Evolutionary conservation across 2,329 filamentous ascomycete genomes (phyloP).

Genomic region (Paecilomyces sp.): DNA sequence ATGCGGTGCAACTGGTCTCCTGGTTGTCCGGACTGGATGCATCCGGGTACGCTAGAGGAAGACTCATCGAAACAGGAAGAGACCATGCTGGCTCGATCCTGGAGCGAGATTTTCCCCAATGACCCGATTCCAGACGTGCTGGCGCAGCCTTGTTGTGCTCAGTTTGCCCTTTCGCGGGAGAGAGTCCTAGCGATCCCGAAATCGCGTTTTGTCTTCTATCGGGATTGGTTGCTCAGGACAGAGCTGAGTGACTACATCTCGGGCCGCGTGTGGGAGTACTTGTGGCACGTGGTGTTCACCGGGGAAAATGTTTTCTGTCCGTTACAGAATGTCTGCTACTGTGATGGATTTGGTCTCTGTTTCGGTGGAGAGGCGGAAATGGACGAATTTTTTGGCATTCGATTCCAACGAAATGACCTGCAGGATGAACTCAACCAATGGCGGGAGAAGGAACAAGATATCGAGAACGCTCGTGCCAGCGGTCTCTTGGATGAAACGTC

Average conservation of each 20-base stretch:
- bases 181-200: slow-evolving; percentile 49
- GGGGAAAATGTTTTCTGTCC: slow-evolving; percentile 39
- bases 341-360: slow-evolving; percentile 57
- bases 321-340: slow-evolving; percentile 52
- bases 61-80: slow-evolving; percentile 42
- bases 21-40: slow-evolving; percentile 54
- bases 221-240: slow-evolving; percentile 56
- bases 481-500: slow-evolving; percentile 18
- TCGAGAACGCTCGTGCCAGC: slow-evolving; percentile 17
- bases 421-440: slow-evolving; percentile 30
- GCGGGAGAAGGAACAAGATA: slow-evolving; percentile 31
- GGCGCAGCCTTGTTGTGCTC: slow-evolving; percentile 57
- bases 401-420: slow-evolving; percentile 33
- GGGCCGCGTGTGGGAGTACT: slow-evolving; percentile 56
- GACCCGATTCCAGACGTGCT: slow-evolving; percentile 42
- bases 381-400: slow-evolving; percentile 42
- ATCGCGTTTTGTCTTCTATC: slow-evolving; percentile 49
- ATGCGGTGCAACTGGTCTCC: slow-evolving; percentile 52
- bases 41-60: slow-evolving; percentile 35
- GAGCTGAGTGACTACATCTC: slow-evolving; percentile 49
- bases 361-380: slow-evolving; percentile 47
- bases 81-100: slow-evolving; percentile 37
- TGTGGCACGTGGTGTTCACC: slow-evolving; percentile 58
- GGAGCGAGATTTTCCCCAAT: slow-evolving; percentile 42
- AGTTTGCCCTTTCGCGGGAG: slow-evolving; percentile 55